Evolutionary conservation across 169 alveolate genomes (phyloP).

Genomic region (Perkinsus marinus): DNA sequence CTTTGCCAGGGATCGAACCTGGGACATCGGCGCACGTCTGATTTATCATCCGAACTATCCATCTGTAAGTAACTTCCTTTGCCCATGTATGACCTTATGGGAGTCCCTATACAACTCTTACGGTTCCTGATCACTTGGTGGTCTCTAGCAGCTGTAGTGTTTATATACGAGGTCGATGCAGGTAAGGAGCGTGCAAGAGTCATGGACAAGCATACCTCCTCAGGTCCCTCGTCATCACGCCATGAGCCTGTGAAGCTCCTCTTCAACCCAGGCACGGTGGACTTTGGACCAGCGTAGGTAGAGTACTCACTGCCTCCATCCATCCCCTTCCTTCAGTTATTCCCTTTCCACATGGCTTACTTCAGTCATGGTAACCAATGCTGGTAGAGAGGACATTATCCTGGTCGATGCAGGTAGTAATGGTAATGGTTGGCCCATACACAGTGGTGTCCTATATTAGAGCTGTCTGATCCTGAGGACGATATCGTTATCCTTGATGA

Average conservation of each 20-base stretch:
- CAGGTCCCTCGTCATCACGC: not conserved
- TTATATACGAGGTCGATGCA: not conserved
- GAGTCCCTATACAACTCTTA: not conserved
- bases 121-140: not conserved
- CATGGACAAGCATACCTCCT: not conserved
- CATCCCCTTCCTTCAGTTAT: not conserved
- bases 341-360: not conserved
- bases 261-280: not conserved
- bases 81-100: not conserved
- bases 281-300: not conserved
- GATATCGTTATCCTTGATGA: too few species aligned
- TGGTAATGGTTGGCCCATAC: too few species aligned
- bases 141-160: not conserved
- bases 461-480: too few species aligned
- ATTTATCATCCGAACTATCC: not conserved
- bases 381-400: not conserved
- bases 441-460: too few species aligned
- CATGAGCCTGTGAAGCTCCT: not conserved
- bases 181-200: not conserved
- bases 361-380: not conserved
- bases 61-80: not conserved
- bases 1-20: not conserved
- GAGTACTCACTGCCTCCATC: not conserved
- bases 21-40: not conserved
- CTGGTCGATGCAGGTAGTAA: not conserved